These are phyloP conservation scores for Macrocybe sp. DNA, from an alignment of 1,284 basidiomycete genomes.

Conservation along the genomic window DNA sequence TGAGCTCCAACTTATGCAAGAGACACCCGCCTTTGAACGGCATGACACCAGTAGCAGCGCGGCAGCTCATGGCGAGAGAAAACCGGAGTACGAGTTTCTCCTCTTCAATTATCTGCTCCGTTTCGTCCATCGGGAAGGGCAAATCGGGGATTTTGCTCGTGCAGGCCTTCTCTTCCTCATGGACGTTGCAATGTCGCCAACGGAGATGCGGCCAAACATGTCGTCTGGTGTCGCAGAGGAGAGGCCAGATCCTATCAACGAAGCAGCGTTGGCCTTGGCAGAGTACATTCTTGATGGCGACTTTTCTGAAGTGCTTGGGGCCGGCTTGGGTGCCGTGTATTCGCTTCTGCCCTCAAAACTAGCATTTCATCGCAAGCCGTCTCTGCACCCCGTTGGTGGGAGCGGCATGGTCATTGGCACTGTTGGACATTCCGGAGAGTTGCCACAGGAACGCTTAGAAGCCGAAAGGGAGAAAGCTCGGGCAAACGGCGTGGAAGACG, in stretches of 20 bases:
- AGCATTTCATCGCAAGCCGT: constrained; percentile 49
- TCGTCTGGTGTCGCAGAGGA: constrained; percentile 24
- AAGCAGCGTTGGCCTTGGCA: constrained; percentile 81
- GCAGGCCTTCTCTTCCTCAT: constrained; percentile 90
- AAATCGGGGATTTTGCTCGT: constrained; percentile 91
- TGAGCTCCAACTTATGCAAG: constrained; percentile 14
- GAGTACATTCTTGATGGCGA: constrained; percentile 95
- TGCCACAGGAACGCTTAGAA: constrained; percentile 50
- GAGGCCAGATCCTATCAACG: constrained; percentile 64
- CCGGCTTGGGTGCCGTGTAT: constrained; percentile 91
- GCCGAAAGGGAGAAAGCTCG: constrained; percentile 49
- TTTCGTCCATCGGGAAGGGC: constrained; percentile 92
- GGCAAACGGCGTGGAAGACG: constrained; percentile 68
- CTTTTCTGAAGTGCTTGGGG: constrained; percentile 94
- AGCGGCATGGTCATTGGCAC: constrained; percentile 66
- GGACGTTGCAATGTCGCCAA: constrained; percentile 87
- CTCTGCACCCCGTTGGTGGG: constrained; percentile 33
- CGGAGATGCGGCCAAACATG: constrained; percentile 39
- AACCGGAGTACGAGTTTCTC: constrained; percentile 90
- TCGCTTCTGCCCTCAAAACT: constrained; percentile 89
- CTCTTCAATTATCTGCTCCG: constrained; percentile 95
- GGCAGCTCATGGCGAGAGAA: constrained; percentile 52
- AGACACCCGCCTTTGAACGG: neutral
- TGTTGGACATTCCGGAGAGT: constrained; percentile 40
- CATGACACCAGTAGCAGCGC: constrained; percentile 12